Base-by-base conservation (phyloP, 768 basidiomycete genomes). In the Hemileccinum rubropunctum region DNA sequence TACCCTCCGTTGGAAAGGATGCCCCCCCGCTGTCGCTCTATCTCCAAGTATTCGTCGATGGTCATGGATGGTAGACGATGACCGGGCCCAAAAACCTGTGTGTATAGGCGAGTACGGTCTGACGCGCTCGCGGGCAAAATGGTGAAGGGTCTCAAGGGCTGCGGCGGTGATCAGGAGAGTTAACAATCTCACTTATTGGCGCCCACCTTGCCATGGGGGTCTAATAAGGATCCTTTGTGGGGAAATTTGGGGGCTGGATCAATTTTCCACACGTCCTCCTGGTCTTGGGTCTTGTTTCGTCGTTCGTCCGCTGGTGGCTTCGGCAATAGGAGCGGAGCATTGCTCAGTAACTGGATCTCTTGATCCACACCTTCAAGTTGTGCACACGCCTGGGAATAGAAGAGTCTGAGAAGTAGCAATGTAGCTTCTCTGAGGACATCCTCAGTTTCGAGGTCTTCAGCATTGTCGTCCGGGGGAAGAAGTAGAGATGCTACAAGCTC, bases 51-150 rank as follows among this genome's bases (percentile, higher is more conserved):
- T 68, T 98, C 90, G 59, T 98, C 95, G 50, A 98, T 81, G 1
- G 89, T 80, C 97, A 99, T 98, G 0, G 92, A 94, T 5, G 97
- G 97, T 28, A 98, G 72, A 37, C 86, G 81, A 61, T 97, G 83
- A 11, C 80, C 81, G 13, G 91, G 81, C 14, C 84, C 80, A 70
- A 98, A 98, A 4, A 98, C 94, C 60, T 89, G 82, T 2, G 79
- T 70, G 62, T 86, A 85, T 6, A 97, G 63, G 21, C 83, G 79
- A 36, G 84, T 76, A 50, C 95, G 83, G 58, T 95, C 79, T 17
- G 76, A 66, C 37, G 76, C 71, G 28, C 79, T 77, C 3, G 87
- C 80, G 0, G 95, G 91, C 13, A 98, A 75, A 51, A 99, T 93
- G 0, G 90, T 95, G 67, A 99, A 98, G 14, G 95, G 92, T 32